Percentiles rank a stretch among this genome's conserved stretches.
Conservation (phyloP, 768 basidiomycete genomes). For the Galerina marginata region DNA sequence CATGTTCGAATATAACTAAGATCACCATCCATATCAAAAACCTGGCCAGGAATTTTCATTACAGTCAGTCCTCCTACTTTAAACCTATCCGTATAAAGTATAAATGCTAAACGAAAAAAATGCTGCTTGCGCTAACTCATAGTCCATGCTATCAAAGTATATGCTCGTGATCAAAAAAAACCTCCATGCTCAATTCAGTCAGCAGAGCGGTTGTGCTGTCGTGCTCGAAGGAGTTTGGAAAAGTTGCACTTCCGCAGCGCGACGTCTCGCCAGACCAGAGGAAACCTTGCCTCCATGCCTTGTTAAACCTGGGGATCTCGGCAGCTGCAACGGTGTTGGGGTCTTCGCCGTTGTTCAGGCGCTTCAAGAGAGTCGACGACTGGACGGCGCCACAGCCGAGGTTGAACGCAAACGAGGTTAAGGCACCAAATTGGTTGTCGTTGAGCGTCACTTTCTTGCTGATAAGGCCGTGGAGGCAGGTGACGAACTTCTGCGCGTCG, state of each 20-base stretch:
- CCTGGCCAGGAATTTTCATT: slow-evolving; percentile 15
- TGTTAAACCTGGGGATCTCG: slow-evolving; percentile 40
- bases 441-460: slow-evolving; percentile 35
- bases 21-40: neutral
- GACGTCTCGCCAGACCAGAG: slow-evolving; percentile 33
- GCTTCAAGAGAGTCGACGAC: slow-evolving; percentile 34
- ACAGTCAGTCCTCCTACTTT: slow-evolving; percentile 15
- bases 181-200: neutral
- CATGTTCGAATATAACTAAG: neutral
- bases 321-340: slow-evolving; percentile 41
- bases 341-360: slow-evolving; percentile 40
- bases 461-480: slow-evolving; percentile 35
- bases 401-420: slow-evolving; percentile 39
- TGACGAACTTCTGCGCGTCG: slow-evolving; percentile 33
- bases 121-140: neutral
- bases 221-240: slow-evolving; percentile 39
- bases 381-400: slow-evolving; percentile 35
- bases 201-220: slow-evolving; percentile 36
- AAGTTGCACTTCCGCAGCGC: slow-evolving; percentile 37
- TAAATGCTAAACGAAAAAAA: slow-evolving; percentile 11
- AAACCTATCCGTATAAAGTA: slow-evolving; percentile 12
- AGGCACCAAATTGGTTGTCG: slow-evolving; percentile 43
- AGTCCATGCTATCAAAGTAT: neutral
- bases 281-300: slow-evolving; percentile 36
- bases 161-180: neutral